These are phyloP conservation scores for Coelastrella sp. DNA, from an alignment of 139 green algal genomes.

Conservation along the genomic window DNA sequence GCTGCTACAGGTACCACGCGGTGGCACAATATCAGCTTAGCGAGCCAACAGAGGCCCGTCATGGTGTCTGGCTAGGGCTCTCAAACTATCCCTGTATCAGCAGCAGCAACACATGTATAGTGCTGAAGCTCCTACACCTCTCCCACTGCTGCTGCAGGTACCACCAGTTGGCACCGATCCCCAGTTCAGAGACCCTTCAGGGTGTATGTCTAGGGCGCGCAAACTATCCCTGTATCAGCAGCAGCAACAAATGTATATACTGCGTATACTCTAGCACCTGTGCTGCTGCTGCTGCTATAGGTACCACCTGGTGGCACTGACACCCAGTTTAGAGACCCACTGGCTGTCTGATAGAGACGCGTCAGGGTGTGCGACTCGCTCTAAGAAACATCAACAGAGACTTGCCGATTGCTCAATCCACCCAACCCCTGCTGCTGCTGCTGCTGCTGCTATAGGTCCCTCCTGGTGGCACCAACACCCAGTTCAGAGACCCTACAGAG, in stretches of 20 bases:
- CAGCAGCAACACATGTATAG: no score
- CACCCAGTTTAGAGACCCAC: constrained; percentile 43
- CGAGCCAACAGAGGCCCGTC: constrained; percentile 29
- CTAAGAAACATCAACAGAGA: neutral
- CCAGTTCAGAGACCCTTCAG: constrained; percentile 42
- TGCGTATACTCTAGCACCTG: no score
- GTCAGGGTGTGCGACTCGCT: constrained; percentile 1
- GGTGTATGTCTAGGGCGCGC: constrained; percentile 13
- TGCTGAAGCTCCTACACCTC: no score
- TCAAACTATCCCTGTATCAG: neutral
- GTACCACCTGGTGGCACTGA: constrained; percentile 39
- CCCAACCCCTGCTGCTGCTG: neutral
- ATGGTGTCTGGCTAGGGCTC: constrained; percentile 13
- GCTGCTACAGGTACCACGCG: constrained; percentile 24
- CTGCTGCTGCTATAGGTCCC: constrained; percentile 23
- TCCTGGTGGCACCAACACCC: constrained; percentile 45
- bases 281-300: constrained; percentile 10
- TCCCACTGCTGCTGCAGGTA: neutral
- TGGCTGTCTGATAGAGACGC: neutral
- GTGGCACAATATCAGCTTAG: constrained; percentile 48
- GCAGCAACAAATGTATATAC: neutral
- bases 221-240: no score
- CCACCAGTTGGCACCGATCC: constrained; percentile 41
- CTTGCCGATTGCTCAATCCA: no score
- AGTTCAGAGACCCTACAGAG: constrained; percentile 47